Evolutionary conservation across 1,284 basidiomycete genomes (phyloP), one percentile per base, ranked within the genome.

Genomic region (Gomphus bonarii): DNA sequence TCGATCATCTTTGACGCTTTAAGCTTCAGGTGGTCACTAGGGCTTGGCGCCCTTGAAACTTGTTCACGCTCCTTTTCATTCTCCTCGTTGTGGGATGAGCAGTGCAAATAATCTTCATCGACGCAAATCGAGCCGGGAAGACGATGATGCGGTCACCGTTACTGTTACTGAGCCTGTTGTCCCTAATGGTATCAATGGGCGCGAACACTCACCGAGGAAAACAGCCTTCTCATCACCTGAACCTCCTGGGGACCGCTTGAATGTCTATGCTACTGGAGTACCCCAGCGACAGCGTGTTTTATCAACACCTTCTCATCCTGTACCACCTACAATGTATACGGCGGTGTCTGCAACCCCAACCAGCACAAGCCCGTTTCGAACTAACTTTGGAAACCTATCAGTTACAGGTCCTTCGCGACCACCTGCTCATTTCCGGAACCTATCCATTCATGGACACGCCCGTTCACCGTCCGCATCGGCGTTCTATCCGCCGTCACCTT

Each of bases 341-440:
- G 64, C 66, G 10, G 63, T 67, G 50, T 61, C 67, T 2, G 62
- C 63, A 22, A 65, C 68, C 16, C 72, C 73, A 2, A 67, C 72
- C 18, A 73, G 73, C 38, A 66, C 72, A 43, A 75, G 74, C 12
- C 69, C 71, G n/a, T 69, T 71, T 63, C 68, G 69, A 43, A 69
- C 70, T 12, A 67, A 63, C 18, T 73, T 75, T 65, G 59, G 65
- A 61, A 55, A 66, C 54, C 65, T 49, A 20, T 31, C 50, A 75
- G 9, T 48, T 46, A 74, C 79, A 7, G 84, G 79, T 64, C 71
- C 76, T 7, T 81, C 82, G 0, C 67, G 68, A 8, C 55, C 69
- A 42, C 50, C 66, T n/a, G 70, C 71, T 2, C 68, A 71, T 0
- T 63, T 70, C n/a, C 43, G 60, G n/a, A 43, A 43, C n/a, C 3